phyloP scores from a whole-genome alignment of 495 filamentous ascomycete genomes.

The Penicillium macrosclerotiorum region DNA sequence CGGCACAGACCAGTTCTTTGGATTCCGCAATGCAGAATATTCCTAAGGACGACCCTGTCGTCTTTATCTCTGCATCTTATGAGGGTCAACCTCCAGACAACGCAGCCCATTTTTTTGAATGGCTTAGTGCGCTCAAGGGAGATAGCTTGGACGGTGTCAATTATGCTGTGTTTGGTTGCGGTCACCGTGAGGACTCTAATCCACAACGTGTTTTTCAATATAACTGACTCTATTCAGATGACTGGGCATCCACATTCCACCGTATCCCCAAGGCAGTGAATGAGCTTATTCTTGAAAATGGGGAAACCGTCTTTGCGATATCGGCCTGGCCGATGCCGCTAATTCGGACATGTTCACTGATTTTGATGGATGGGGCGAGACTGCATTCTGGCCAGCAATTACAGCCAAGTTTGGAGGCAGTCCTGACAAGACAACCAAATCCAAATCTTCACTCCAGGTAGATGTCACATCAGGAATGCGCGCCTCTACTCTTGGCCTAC shows the following conservation, averaged over 20 bases:
- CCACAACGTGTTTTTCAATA: not conserved
- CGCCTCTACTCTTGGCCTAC: constrained; percentile 60
- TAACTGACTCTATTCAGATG: constrained; percentile 19
- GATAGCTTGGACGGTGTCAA: constrained; percentile 50
- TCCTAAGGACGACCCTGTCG: constrained; percentile 58
- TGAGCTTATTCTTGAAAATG: constrained; percentile 45
- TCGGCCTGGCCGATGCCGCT: constrained; percentile 62
- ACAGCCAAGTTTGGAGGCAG: constrained; percentile 43
- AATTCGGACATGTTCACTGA: constrained; percentile 64
- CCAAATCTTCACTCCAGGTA: constrained; percentile 46
- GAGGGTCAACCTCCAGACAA: constrained; percentile 78
- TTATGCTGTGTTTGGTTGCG: constrained; percentile 62
- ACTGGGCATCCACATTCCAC: constrained; percentile 75
- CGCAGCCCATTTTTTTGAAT: constrained; percentile 64
- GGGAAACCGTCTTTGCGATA: constrained; percentile 53
- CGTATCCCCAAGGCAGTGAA: constrained; percentile 65
- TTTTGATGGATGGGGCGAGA: constrained; percentile 71
- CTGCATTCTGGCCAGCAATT: constrained; percentile 63
- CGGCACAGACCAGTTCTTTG: constrained; percentile 53
- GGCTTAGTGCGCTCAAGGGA: constrained; percentile 55
- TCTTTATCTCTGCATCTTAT: constrained; percentile 69
- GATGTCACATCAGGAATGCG: constrained; percentile 57
- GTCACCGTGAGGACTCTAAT: constrained; percentile 30
- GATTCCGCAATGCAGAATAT: constrained; percentile 62
- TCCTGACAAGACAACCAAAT: constrained; percentile 19